These are phyloP conservation scores for Penicillium simplicissimum DNA, from an alignment of 495 filamentous ascomycete genomes.

Conservation along the genomic window DNA sequence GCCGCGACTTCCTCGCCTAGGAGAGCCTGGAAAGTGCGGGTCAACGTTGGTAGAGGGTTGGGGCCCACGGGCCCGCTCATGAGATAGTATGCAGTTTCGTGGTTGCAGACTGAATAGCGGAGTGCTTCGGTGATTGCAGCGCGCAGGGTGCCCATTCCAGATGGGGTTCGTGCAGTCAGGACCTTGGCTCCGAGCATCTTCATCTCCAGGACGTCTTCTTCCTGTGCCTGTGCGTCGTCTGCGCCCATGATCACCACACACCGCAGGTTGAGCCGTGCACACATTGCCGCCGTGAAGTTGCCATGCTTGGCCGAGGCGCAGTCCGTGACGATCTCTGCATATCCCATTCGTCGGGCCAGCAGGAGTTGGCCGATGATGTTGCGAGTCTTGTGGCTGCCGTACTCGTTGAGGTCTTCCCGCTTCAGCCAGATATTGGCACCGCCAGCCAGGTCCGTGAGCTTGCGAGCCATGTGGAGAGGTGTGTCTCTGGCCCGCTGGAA, in stretches of 20 bases:
- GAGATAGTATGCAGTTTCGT: constrained; percentile 35
- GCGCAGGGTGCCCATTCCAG: constrained; percentile 32
- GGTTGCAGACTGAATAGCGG: constrained; percentile 33
- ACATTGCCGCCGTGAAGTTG: constrained; percentile 35
- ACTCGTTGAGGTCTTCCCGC: constrained; percentile 33
- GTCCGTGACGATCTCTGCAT: constrained; percentile 35
- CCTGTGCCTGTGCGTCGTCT: constrained; percentile 30
- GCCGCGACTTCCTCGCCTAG: constrained; percentile 37
- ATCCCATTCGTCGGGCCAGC: constrained; percentile 33
- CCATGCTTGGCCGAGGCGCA: constrained; percentile 38
- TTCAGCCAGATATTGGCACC: constrained; percentile 41
- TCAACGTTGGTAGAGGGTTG: constrained; percentile 31
- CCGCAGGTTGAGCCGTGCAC: constrained; percentile 30
- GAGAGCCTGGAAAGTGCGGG: constrained; percentile 36
- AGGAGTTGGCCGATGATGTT: constrained; percentile 39
- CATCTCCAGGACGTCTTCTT: constrained; percentile 33
- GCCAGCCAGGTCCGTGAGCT: constrained; percentile 25
- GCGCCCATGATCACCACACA: constrained; percentile 36
- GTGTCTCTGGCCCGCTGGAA: constrained; percentile 26
- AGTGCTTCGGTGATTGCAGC: constrained; percentile 38
- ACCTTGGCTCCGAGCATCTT: constrained; percentile 34
- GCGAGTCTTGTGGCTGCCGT: constrained; percentile 33
- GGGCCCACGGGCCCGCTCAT: constrained; percentile 37
- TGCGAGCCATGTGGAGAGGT: constrained; percentile 29
- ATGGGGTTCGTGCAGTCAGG: constrained; percentile 28